Conservation (phyloP, 78 protist genomes). For the Dictyostelium brefeldianum region DNA sequence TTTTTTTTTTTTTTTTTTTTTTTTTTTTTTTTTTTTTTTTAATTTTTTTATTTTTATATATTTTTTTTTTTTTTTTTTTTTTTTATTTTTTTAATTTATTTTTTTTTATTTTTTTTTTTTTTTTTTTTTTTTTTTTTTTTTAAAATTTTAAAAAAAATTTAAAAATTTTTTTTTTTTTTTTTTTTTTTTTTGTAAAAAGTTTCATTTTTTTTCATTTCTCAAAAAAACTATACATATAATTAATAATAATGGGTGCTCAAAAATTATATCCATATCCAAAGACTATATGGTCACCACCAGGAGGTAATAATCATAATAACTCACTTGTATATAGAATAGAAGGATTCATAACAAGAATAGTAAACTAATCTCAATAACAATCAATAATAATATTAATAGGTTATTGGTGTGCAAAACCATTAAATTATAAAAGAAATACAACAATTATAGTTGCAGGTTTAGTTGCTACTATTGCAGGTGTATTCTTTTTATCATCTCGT, state of each 20-base stretch:
- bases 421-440: background rate
- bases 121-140: no score
- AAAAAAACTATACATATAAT: background rate
- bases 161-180: no score
- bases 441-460: background rate
- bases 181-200: no score
- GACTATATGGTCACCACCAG: slow-evolving; percentile 20
- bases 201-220: no score
- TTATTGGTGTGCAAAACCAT: slow-evolving; percentile 26
- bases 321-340: background rate
- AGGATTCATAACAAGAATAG: background rate
- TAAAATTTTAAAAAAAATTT: no score
- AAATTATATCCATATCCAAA: slow-evolving; percentile 28
- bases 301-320: background rate
- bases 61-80: no score
- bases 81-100: no score
- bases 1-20: no score
- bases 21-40: no score
- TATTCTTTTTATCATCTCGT: background rate
- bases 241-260: background rate
- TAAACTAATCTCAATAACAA: background rate
- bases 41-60: no score
- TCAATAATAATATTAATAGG: background rate
- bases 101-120: no score
- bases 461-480: background rate